These are phyloP conservation scores for Gastrolobium villosum DNA, from an alignment of 306 rosid genomes.

Conservation along the genomic window DNA sequence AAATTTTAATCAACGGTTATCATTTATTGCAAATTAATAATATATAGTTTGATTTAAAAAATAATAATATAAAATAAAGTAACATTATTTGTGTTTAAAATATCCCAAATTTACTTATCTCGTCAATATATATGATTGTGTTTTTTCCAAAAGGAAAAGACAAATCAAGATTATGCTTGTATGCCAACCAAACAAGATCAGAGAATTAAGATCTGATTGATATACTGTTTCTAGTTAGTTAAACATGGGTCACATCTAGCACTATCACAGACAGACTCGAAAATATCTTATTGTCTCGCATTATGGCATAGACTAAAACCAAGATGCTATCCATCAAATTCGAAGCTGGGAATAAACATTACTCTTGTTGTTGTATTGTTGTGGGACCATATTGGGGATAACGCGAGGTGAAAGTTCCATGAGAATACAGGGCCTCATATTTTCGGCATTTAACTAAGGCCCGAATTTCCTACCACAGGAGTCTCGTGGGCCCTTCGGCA, in stretches of 20 bases:
- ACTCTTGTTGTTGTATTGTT: constrained; percentile 30
- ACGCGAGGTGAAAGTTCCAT: constrained; percentile 35
- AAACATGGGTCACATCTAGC: constrained; percentile 52
- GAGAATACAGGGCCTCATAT: constrained; percentile 40
- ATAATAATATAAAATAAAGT: too few relatives aligned
- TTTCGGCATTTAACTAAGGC: constrained; percentile 42
- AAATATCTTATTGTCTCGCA: constrained; percentile 49
- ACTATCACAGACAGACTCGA: constrained; percentile 18
- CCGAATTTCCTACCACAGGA: constrained; percentile 34
- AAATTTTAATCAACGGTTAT: too few relatives aligned
- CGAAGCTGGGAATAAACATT: constrained; percentile 14
- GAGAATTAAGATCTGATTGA: constrained; percentile 46
- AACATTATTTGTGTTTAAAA: too few relatives aligned
- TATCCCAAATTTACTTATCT: too few relatives aligned
- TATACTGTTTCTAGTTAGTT: constrained; percentile 49
- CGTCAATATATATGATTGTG: neutral
- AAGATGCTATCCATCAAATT: constrained; percentile 47
- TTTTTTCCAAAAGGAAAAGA: neutral
- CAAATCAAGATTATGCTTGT: constrained; percentile 21
- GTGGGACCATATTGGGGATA: constrained; percentile 55
- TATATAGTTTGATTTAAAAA: too few relatives aligned
- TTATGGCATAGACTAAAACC: constrained; percentile 49
- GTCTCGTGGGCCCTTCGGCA: constrained; percentile 34
- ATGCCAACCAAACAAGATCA: constrained; percentile 40
- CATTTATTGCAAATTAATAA: too few relatives aligned